Evolutionary conservation across 176 grass and related monocot species (phyloP).

Genomic region (Oryza meyeriana): DNA sequence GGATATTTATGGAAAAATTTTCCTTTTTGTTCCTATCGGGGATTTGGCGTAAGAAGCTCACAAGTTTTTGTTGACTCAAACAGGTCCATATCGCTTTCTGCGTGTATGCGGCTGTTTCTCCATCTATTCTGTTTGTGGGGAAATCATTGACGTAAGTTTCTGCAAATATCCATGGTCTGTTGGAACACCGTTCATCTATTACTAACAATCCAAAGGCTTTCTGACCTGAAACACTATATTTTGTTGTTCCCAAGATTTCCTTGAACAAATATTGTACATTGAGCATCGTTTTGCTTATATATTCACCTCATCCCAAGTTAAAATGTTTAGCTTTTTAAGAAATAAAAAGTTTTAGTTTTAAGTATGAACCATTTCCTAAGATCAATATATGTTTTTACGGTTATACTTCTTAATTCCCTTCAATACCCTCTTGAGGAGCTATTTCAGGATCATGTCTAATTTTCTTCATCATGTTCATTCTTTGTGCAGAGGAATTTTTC

Average conservation of each 20-base stretch:
- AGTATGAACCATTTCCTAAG: not conserved
- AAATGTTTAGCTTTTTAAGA: no score
- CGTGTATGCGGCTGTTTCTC: conserved; percentile 62
- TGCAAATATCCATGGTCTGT: not conserved
- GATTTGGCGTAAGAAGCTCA: not conserved
- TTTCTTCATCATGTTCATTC: not conserved
- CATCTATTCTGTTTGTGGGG: conserved; percentile 58
- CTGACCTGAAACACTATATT: not conserved
- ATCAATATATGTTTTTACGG: not conserved
- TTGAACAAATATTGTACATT: not conserved
- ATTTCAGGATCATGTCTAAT: not conserved
- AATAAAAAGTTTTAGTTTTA: not conserved
- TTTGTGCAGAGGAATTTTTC: conserved; percentile 50
- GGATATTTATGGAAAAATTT: not conserved
- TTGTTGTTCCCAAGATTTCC: not conserved
- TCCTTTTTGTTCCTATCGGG: not conserved
- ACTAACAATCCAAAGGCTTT: not conserved
- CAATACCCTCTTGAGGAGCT: not conserved
- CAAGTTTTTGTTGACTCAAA: conserved; percentile 15
- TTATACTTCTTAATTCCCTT: not conserved
- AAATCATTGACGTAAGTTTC: conserved; percentile 70
- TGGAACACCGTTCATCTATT: not conserved
- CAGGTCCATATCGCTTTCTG: conserved; percentile 75
- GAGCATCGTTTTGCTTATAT: not conserved
- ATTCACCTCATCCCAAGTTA: not conserved